Evolutionary conservation across 345 rosid species (phyloP), one percentile per base, ranked within the genome.

Genomic region (Geranium rotundifolium): DNA sequence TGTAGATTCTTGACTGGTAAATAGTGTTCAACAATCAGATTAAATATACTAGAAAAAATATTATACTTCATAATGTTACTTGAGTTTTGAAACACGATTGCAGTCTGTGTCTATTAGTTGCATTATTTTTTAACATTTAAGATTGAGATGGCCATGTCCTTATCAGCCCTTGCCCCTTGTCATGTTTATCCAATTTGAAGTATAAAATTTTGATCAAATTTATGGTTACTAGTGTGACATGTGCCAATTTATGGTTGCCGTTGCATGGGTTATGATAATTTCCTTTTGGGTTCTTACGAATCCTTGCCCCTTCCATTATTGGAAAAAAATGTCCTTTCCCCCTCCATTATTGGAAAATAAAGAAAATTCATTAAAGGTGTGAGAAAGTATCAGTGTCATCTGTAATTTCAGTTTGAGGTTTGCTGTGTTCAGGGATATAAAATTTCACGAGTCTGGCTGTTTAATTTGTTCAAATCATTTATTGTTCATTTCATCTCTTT

Each of bases 1-100:
- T 4, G 57, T 66, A 68, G 57, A 30, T 54, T 23, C 55, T 9
- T n/a, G n/a, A 52, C 55, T 54, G 18, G 57, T 41, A 41, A 9
- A 41, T 41, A 41, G 50, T 41, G 5, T 41, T 41, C 10, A 41
- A 41, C 50, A 41, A 41, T 41, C 50, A 6, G 14, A 41, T 41
- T 41, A 41, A 41, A 41, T 41, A 41, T 5, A 41, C 50, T 41
- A 4, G 14, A 12, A 41, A 41, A 41, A 41, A 9, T 13, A 4
- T 41, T 1, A 13, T 1, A 6, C 10, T 41, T 12, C 50, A 41
- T 41, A 9, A 12, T 9, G 1, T 41, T 41, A 41, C 12, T 41
- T 41, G 50, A 41, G 50, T 41, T 41, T 5, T n/a, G n/a, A n/a
- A n/a, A n/a, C n/a, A n/a, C n/a, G n/a, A n/a, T n/a, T n/a, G n/a